phyloP scores from a whole-genome alignment of 1,284 basidiomycete species.

The Abortiporus biennis region DNA sequence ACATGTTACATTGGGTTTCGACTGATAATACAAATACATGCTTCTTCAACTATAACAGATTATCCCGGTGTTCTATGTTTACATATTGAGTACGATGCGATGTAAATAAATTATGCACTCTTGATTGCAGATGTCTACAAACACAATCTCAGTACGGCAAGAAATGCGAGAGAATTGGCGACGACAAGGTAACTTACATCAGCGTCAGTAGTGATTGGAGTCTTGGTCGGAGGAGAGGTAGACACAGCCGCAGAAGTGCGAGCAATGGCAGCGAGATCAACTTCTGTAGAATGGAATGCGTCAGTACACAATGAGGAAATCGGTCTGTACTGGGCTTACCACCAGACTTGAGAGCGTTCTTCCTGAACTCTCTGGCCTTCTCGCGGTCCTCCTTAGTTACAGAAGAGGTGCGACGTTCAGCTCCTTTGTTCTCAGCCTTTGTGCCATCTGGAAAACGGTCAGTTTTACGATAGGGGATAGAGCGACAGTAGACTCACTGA shows the following conservation, averaged over 20 bases:
- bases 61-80: no score
- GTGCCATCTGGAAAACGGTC: slow-evolving; percentile 8
- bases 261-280: slow-evolving; percentile 75
- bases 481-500: not conserved
- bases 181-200: no score
- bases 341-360: slow-evolving; percentile 55
- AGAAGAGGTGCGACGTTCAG: slow-evolving; percentile 28
- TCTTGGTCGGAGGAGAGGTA: slow-evolving; percentile 43
- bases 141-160: no score
- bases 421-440: slow-evolving; percentile 10
- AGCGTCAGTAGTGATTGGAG: not conserved
- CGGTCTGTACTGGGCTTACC: slow-evolving; percentile 28
- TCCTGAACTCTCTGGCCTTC: slow-evolving; percentile 58
- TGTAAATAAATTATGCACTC: no score
- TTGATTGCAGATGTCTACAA: no score
- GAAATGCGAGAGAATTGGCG: no score
- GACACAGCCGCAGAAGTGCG: slow-evolving; percentile 75
- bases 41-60: no score
- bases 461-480: slow-evolving; percentile 1
- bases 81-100: no score
- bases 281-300: slow-evolving; percentile 26
- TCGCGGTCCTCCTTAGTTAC: slow-evolving; percentile 63
- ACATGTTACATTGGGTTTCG: no score
- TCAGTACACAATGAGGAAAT: slow-evolving; percentile 3
- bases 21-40: no score